Percentiles rank a stretch among this genome's conserved stretches.
phyloP scores from a whole-genome alignment of 305 asterid species.

The Fraxinus paxiana region DNA sequence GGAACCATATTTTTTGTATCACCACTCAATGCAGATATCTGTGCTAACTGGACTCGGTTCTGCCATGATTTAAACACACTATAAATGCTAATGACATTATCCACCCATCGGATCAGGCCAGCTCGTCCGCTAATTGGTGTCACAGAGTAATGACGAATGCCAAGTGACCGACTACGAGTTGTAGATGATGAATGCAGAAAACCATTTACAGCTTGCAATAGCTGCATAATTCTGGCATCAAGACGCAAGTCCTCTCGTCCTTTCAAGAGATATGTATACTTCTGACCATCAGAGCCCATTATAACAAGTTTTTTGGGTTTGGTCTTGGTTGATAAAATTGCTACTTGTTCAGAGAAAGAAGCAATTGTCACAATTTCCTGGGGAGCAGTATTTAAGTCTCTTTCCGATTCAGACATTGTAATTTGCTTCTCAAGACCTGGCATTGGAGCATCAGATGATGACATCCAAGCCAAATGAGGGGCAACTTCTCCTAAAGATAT shows the following conservation, averaged over 20 bases:
- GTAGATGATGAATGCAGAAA: slow-evolving; percentile 76
- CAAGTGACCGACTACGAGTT: slow-evolving; percentile 66
- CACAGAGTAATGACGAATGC: slow-evolving; percentile 86
- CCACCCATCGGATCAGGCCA: slow-evolving; percentile 99
- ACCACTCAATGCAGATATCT: slow-evolving; percentile 57
- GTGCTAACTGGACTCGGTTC: slow-evolving; percentile 72
- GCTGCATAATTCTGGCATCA: slow-evolving; percentile 99
- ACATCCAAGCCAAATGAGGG: slow-evolving; percentile 70
- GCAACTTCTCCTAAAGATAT: slow-evolving; percentile 89
- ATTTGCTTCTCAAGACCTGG: slow-evolving; percentile 96
- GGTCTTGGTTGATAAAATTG: slow-evolving; percentile 89
- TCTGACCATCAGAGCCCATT: slow-evolving; percentile 89
- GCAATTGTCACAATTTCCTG: slow-evolving; percentile 73
- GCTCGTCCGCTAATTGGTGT: slow-evolving; percentile 99
- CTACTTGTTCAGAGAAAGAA: slow-evolving; percentile 72
- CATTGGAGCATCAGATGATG: slow-evolving; percentile 93
- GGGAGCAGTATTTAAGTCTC: slow-evolving; percentile 39
- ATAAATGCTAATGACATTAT: slow-evolving; percentile 81
- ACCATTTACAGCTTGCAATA: slow-evolving; percentile 88
- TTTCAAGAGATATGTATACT: slow-evolving; percentile 92
- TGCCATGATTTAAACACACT: slow-evolving; percentile 98
- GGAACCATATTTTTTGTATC: slow-evolving; percentile 56
- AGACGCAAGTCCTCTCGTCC: slow-evolving; percentile 99
- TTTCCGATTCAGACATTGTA: slow-evolving; percentile 55
- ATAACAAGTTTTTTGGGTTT: slow-evolving; percentile 83